Evolutionary conservation across 1,139 yeast species (phyloP).

Genomic region (Trichomonascaceae sp.): DNA sequence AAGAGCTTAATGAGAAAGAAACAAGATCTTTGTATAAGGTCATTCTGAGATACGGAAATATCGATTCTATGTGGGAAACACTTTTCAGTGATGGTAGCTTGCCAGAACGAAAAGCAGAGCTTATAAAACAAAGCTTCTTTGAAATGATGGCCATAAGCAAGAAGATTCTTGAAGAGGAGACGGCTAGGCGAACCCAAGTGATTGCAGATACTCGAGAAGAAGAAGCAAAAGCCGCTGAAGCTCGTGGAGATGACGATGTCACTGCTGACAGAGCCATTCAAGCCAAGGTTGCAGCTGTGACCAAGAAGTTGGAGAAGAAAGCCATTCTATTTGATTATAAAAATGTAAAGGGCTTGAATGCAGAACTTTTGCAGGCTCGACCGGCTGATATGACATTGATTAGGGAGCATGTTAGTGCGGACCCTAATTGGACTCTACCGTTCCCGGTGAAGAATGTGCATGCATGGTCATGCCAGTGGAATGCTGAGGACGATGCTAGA

Average conservation of each 20-base stretch:
- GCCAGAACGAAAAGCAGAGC: slow-evolving; percentile 79
- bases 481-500: slow-evolving; percentile 74
- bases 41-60: slow-evolving; percentile 74
- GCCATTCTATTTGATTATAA: slow-evolving; percentile 87
- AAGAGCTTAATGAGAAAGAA: slow-evolving; percentile 75
- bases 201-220: slow-evolving; percentile 49
- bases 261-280: slow-evolving; percentile 44
- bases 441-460: slow-evolving; percentile 70
- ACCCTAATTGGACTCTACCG: slow-evolving; percentile 46
- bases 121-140: slow-evolving; percentile 66
- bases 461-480: slow-evolving; percentile 92
- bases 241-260: slow-evolving; percentile 9
- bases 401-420: slow-evolving; percentile 49
- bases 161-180: slow-evolving; percentile 61
- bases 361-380: slow-evolving; percentile 76
- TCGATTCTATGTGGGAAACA: slow-evolving; percentile 71
- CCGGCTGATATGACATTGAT: slow-evolving; percentile 75
- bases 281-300: slow-evolving; percentile 3
- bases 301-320: slow-evolving; percentile 49
- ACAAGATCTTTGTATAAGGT: slow-evolving; percentile 82
- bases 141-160: slow-evolving; percentile 63
- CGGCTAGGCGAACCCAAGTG: slow-evolving; percentile 55
- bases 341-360: slow-evolving; percentile 85
- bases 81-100: slow-evolving; percentile 86
- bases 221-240: slow-evolving; percentile 42